Conservation (phyloP, 306 rosid genomes). For the Casuarina equisetifolia region DNA sequence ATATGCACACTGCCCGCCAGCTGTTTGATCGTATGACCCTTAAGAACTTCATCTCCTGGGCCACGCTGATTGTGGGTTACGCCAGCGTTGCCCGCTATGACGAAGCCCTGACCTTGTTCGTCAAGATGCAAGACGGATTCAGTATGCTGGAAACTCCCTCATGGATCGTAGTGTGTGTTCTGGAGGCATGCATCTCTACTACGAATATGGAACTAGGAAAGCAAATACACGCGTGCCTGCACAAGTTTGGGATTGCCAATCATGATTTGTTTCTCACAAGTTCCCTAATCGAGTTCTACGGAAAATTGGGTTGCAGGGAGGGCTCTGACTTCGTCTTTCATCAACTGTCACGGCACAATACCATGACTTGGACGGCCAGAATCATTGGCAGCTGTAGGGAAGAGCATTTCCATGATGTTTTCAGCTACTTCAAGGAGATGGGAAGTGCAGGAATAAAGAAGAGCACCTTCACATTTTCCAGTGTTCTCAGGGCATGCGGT, state of each 20-base stretch:
- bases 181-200: constrained; percentile 44
- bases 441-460: constrained; percentile 53
- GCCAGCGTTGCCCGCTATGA: not conserved
- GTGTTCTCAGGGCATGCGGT: constrained; percentile 65
- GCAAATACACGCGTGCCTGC: constrained; percentile 51
- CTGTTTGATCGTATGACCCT: constrained; percentile 27
- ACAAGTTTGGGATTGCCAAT: constrained; percentile 38
- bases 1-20: constrained; percentile 22
- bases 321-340: constrained; percentile 46
- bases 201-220: constrained; percentile 43
- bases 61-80: constrained; percentile 34
- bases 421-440: constrained; percentile 47
- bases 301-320: constrained; percentile 42
- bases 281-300: constrained; percentile 52
- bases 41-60: constrained; percentile 54
- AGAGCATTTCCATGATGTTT: constrained; percentile 40
- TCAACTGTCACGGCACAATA: constrained; percentile 27
- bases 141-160: constrained; percentile 31
- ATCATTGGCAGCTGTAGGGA: constrained; percentile 43
- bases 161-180: constrained; percentile 51
- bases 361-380: constrained; percentile 55
- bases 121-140: constrained; percentile 35
- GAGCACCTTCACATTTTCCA: constrained; percentile 48
- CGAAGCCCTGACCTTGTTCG: constrained; percentile 22
- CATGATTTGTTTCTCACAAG: constrained; percentile 34